Base-by-base conservation (phyloP, 768 basidiomycete genomes). In the Suillus americanus region DNA sequence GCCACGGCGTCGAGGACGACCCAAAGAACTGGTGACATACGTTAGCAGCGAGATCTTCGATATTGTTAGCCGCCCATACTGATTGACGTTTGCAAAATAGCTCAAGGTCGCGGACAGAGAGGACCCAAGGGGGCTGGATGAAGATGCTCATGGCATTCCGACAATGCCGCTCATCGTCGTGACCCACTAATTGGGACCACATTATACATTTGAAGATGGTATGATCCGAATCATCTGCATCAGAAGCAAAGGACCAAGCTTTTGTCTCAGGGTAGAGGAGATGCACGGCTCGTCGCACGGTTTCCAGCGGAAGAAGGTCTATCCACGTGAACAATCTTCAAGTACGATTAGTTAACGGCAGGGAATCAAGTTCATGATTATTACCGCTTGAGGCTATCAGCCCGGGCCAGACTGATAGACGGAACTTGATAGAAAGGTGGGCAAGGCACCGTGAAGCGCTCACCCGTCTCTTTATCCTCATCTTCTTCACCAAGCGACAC, bases 251-350 rank as follows among this genome's bases (percentile, higher is more conserved):
- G 9, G 67, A 71, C 74, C 77, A 82, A 7, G 71, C 62, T 13
- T 48, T 61, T 2, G 74, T 70, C 45, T 73, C 69, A 10, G 71
- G 71, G 51, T 73, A 76, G 28, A 75, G 60, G 30, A 79, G 64
- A 55, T 76, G 77, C 62, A 82, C 66, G 30, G 80, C 64, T 35
- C 79, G 76, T 68, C 84, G 82, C 16, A 79, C 78, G 10, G 83
- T 87, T 69, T 80, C 79, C 28, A 89, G 71, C 5, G 86, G 85
- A 55, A 85, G 78, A 63, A 79, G 79, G 33, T 80, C 79, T 18
- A 87, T 67, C 86, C 86, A 88, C 30, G 77, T 72, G 28, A 75
- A 71, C 46, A 86, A 71, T 37, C 86, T 87, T 60, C 30, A 43
- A 18, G 38, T 30, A 59, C 43, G 3, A 35, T 67, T 43, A 69